phyloP scores from a whole-genome alignment of 2,329 filamentous ascomycete genomes.

The Monilinia laxa region DNA sequence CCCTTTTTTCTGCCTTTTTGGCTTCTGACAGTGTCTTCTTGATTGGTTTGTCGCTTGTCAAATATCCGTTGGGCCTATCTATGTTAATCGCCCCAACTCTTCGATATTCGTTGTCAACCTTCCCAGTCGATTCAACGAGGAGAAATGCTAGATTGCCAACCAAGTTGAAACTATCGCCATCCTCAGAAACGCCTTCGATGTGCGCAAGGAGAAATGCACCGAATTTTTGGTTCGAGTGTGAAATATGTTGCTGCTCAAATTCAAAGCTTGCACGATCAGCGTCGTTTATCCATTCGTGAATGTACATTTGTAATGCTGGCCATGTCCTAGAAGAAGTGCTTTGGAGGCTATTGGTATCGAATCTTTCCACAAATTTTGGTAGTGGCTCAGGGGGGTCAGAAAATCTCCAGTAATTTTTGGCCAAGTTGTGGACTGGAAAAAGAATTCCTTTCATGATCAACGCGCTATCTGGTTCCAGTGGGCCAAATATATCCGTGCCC shows the following conservation, averaged over 20 bases:
- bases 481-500: slow-evolving; percentile 16
- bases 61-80: slow-evolving; percentile 1
- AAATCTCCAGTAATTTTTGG: slow-evolving; percentile 19
- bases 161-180: neutral
- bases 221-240: slow-evolving; percentile 24
- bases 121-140: slow-evolving; percentile 26
- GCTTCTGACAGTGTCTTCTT: slow-evolving; percentile 9
- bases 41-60: neutral
- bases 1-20: slow-evolving; percentile 1
- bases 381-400: slow-evolving; percentile 9
- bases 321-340: slow-evolving; percentile 1
- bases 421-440: slow-evolving; percentile 17
- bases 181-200: slow-evolving; percentile 20
- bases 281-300: slow-evolving; percentile 19
- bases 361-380: slow-evolving; percentile 1
- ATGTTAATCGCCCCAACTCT: slow-evolving; percentile 23
- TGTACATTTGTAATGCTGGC: slow-evolving; percentile 21
- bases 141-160: slow-evolving; percentile 20
- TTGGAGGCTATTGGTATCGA: neutral
- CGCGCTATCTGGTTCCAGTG: slow-evolving; percentile 14
- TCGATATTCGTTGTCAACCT: slow-evolving; percentile 23
- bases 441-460: slow-evolving; percentile 17
- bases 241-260: slow-evolving; percentile 28
- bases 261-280: slow-evolving; percentile 21
- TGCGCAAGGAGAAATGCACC: slow-evolving; percentile 24